A percentile compares a stretch with the other conserved stretches of the same genome.
These are phyloP conservation scores for Suhomyces vadensis DNA, from an alignment of 805 yeast species.

Conservation along the genomic window DNA sequence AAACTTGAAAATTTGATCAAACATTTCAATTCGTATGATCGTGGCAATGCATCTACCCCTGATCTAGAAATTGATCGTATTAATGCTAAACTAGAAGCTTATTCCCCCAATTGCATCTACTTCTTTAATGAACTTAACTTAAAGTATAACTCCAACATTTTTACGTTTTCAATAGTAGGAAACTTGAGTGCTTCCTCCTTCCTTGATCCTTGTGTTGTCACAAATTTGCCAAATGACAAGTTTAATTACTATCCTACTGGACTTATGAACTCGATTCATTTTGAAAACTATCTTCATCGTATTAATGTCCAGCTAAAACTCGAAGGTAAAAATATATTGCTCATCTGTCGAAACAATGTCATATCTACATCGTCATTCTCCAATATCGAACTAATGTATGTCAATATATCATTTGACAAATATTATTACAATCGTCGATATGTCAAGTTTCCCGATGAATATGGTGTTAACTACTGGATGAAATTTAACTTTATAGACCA, in stretches of 20 bases:
- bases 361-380: slow-evolving; percentile 13
- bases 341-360: slow-evolving; percentile 19
- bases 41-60: neutral
- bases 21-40: neutral
- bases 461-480: slow-evolving; percentile 17
- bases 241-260: slow-evolving; percentile 20
- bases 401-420: slow-evolving; percentile 16
- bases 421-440: slow-evolving; percentile 10
- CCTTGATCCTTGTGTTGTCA: slow-evolving; percentile 23
- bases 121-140: slow-evolving; percentile 24
- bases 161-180: slow-evolving; percentile 23
- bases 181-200: slow-evolving; percentile 23
- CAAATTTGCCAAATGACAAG: slow-evolving; percentile 7
- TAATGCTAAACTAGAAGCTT: slow-evolving; percentile 7
- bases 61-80: slow-evolving; percentile 3
- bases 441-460: slow-evolving; percentile 19
- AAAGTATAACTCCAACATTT: slow-evolving; percentile 13
- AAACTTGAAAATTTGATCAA: neutral
- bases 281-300: slow-evolving; percentile 17
- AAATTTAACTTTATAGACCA: slow-evolving; percentile 14
- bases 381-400: slow-evolving; percentile 16
- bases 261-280: slow-evolving; percentile 19
- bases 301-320: slow-evolving; percentile 17
- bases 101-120: slow-evolving; percentile 18
- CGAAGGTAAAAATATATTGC: slow-evolving; percentile 14